Percentiles rank a stretch among this genome's conserved stretches.
Conservation (phyloP, 2,329 filamentous ascomycete species). For the Beauveria bassiana region DNA sequence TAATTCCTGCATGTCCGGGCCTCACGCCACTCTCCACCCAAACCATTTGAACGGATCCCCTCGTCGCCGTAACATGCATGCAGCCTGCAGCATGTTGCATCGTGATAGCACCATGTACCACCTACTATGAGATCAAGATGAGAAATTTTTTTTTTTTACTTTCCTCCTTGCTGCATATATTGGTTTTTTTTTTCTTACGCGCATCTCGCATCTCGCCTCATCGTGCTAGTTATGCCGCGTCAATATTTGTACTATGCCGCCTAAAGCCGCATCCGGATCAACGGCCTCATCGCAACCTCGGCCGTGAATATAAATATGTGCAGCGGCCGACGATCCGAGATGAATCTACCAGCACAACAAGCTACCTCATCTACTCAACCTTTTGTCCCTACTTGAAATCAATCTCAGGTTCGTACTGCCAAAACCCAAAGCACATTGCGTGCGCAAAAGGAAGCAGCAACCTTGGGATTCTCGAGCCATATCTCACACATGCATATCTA, state of each 20-base stretch:
- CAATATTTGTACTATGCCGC: background rate
- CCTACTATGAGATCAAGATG: background rate
- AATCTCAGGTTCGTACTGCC: too few species aligned
- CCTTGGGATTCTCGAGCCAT: too few species aligned
- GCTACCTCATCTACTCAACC: too few species aligned
- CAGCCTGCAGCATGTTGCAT: background rate
- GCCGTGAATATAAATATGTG: background rate
- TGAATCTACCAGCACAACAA: too few species aligned
- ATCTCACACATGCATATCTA: too few species aligned
- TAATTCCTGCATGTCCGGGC: background rate
- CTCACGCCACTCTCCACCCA: conserved; percentile 1
- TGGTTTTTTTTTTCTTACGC: background rate
- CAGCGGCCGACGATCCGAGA: too few species aligned
- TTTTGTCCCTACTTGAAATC: too few species aligned
- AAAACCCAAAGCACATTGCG: too few species aligned
- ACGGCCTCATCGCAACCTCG: too few species aligned
- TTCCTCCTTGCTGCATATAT: background rate
- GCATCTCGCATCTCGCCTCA: background rate
- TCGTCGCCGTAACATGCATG: background rate
- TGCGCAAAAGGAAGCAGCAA: too few species aligned
- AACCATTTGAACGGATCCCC: background rate
- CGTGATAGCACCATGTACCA: background rate
- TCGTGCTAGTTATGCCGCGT: background rate
- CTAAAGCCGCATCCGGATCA: background rate
- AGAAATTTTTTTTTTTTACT: background rate